Evolutionary conservation across 148 eudicot species (phyloP).

Genomic region (Rhododendron kiyosumense): DNA sequence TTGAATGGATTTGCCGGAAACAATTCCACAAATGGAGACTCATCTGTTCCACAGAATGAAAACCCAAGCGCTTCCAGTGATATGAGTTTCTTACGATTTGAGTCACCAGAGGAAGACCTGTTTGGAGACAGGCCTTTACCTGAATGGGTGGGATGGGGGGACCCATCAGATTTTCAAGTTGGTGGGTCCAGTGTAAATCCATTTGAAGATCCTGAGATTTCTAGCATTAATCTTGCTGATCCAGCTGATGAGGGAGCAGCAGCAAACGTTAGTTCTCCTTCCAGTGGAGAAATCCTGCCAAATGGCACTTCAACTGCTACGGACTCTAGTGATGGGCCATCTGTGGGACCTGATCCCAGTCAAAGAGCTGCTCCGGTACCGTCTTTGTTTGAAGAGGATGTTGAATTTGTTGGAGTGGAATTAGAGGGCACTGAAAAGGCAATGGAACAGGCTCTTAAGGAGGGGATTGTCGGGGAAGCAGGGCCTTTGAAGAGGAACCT

Average conservation of each 20-base stretch:
- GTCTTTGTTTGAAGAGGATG: slow-evolving; percentile 93
- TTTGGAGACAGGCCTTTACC: slow-evolving; percentile 59
- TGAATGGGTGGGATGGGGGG: slow-evolving; percentile 84
- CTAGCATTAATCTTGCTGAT: slow-evolving; percentile 11
- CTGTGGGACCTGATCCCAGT: slow-evolving; percentile 22
- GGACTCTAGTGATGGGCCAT: slow-evolving; percentile 27
- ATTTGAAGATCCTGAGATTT: slow-evolving; percentile 39
- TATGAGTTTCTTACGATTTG: slow-evolving; percentile 35
- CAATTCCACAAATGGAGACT: slow-evolving; percentile 17
- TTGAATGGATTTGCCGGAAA: slow-evolving; percentile 19
- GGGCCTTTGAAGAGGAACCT: slow-evolving; percentile 68
- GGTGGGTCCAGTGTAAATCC: slow-evolving; percentile 67
- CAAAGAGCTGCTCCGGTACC: slow-evolving; percentile 44
- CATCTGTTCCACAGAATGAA: slow-evolving; percentile 9
- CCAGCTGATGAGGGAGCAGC: slow-evolving; percentile 23
- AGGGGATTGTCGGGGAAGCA: slow-evolving; percentile 98
- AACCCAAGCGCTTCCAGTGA: slow-evolving; percentile 30
- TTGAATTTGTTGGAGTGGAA: slow-evolving; percentile 97
- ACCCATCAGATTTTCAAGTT: slow-evolving; percentile 44
- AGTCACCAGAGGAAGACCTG: slow-evolving; percentile 41
- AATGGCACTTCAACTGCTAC: slow-evolving; percentile 35
- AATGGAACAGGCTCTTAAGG: slow-evolving; percentile 92
- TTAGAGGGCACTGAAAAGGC: slow-evolving; percentile 89
- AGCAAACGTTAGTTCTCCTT: slow-evolving; percentile 16
- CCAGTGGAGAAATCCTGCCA: slow-evolving; percentile 32